Evolutionary conservation across 1,284 basidiomycete genomes (phyloP).

Genomic region (Kwoniella shivajii): DNA sequence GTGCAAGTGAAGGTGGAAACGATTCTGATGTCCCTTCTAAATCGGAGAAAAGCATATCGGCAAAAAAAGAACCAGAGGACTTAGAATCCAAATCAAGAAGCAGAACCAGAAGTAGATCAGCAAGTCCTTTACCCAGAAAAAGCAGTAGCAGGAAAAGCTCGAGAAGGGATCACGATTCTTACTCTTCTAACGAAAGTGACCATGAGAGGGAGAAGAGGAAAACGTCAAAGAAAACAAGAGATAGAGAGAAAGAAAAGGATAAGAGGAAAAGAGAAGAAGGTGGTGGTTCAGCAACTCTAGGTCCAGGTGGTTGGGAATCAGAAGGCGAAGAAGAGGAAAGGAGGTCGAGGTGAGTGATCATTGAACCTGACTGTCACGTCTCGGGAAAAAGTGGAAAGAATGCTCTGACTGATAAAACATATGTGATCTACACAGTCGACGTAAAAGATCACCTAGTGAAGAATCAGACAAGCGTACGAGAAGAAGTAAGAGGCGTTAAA

Average conservation of each 20-base stretch:
- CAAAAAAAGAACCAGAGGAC: neutral
- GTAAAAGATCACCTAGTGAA: conserved; percentile 19
- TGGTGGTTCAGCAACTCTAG: conserved; percentile 20
- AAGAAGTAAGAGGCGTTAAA: conserved; percentile 12
- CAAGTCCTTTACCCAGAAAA: conserved; percentile 10
- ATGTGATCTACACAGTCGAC: no score
- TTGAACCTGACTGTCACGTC: conserved; percentile 3
- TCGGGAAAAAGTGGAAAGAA: no score
- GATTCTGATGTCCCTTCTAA: conserved; percentile 3
- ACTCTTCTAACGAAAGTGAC: neutral
- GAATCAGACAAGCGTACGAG: conserved; percentile 14
- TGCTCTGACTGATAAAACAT: no score
- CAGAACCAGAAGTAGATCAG: conserved; percentile 3
- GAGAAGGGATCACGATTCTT: neutral
- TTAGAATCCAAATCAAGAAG: conserved; percentile 1
- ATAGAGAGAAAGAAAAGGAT: conserved; percentile 16
- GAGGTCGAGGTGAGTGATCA: conserved; percentile 21
- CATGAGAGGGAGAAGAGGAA: conserved; percentile 11
- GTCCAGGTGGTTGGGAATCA: conserved; percentile 38
- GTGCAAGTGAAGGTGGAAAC: conserved; percentile 21
- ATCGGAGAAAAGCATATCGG: neutral
- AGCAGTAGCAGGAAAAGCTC: conserved; percentile 11
- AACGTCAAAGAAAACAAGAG: conserved; percentile 5
- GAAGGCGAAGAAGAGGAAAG: conserved; percentile 33
- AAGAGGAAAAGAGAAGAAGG: conserved; percentile 21